Evolutionary conservation across 2,329 filamentous ascomycete species (phyloP), one percentile per base, ranked within the genome.

Genomic region (Penicillium palitans): DNA sequence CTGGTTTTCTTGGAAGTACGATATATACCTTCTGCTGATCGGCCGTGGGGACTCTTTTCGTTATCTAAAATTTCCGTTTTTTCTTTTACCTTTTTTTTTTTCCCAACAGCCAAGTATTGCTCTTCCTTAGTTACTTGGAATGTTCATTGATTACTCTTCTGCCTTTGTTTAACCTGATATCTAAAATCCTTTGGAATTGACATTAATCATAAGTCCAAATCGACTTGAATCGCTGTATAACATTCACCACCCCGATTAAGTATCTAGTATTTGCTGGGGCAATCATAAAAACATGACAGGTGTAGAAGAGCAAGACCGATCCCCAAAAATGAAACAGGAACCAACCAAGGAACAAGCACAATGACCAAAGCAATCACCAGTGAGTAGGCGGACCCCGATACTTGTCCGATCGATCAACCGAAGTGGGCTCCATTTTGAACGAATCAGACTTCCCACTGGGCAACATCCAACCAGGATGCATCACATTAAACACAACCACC

Each of bases 391-490:
- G 21, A 4, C 35, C 27, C 33, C 2, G 21, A 6, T 53, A 29
- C 59, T 61, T 55, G 44, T 66, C 61, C 27, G 55, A 19, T 27
- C 60, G 52, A 52, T 66, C 63, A 45, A 39, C 57, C 1, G 56
- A 63, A 33, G 25, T 17, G 2, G 52, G 51, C 25, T 64, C 60
- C 21, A 37, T 55, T 10, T 57, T 46, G 35, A 61, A 58, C 6
- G 49, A 31, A 47, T 60, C 57, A 10, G 48, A 17, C 44, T 66
- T 63, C 6, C 37, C 45, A 31, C 27, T 62, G 1, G 74, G 74
- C 59, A 78, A 65, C 46, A 76, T 60, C 70, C 73, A 76, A 3
- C 72, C 76, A 2, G 80, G 80, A 50, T 82, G 79, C 17, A 80
- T 59, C 12, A 78, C 41, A 47, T 80, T 75, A 58, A 81, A 80